These are phyloP conservation scores for Alternaria sp. DNA, from an alignment of 2,329 filamentous ascomycete species.

Conservation along the genomic window DNA sequence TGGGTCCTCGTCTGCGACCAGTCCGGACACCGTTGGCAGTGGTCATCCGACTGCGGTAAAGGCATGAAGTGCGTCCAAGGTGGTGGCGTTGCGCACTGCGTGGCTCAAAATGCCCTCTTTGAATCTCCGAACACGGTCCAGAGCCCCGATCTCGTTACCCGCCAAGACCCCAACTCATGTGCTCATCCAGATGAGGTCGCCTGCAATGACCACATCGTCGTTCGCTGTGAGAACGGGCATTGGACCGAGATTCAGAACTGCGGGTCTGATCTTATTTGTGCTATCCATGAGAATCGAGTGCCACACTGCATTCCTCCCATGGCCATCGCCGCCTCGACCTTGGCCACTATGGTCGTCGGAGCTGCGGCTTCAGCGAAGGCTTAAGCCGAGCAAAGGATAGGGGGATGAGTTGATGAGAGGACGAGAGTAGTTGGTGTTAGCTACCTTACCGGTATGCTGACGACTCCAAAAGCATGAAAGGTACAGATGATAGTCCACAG, in stretches of 20 bases:
- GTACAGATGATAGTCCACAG: background rate
- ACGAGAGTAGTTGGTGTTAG: background rate
- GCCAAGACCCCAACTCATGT: too few species aligned
- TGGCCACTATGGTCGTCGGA: background rate
- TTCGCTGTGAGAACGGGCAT: too few species aligned
- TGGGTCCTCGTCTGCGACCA: slow-evolving; percentile 10
- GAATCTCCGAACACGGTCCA: background rate
- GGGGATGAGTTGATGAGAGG: background rate
- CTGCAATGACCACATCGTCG: too few species aligned
- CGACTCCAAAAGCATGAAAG: slow-evolving; percentile 1
- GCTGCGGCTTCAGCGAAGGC: slow-evolving; percentile 3
- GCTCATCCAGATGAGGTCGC: too few species aligned
- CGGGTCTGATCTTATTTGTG: too few species aligned
- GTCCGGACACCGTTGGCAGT: slow-evolving; percentile 5
- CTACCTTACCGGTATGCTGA: slow-evolving; percentile 2
- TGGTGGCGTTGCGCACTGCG: slow-evolving; percentile 6
- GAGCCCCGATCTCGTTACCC: too few species aligned
- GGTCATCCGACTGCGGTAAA: slow-evolving; percentile 7
- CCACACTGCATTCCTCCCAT: too few species aligned
- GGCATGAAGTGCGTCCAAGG: background rate
- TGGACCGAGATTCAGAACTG: too few species aligned
- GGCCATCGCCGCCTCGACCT: background rate
- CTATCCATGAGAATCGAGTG: too few species aligned
- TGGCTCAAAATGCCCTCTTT: background rate
- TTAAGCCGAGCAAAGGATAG: background rate